Evolutionary conservation across 2,329 filamentous ascomycete species (phyloP), one percentile per base, ranked within the genome.

Genomic region (Triangularia setosa): DNA sequence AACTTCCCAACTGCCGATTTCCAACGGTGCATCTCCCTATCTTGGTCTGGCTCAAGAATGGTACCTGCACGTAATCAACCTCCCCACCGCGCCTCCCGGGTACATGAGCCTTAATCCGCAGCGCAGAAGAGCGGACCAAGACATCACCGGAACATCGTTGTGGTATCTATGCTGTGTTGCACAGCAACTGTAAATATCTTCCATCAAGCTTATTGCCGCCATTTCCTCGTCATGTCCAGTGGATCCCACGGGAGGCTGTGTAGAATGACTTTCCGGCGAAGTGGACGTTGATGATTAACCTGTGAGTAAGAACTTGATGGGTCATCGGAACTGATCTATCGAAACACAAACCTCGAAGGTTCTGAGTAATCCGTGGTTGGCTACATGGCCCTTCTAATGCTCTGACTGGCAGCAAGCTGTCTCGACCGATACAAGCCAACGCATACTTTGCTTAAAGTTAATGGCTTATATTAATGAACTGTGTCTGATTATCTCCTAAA

Each of bases 91-190:
- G 57, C 57, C 57, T 25, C 33, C 23, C 35, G 16, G 30, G 30
- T 35, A 35, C 57, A 59, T 59, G 35, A 59, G 57, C 57, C 57
- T 59, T 48, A 44, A 25, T 48, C 21, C 21, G 35, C 12, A 53
- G 24, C n/a, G 58, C 58, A 60, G 58, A 60, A 60, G 40, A 60
- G 58, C 58, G 58, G 58, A 48, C 18, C 40, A 48, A 21, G 40
- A 53, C 55, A 21, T 12, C 28, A 21, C 18, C 30, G 14, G 11
- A n/a, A 8, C 27, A 23, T 14, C 33, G 55, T 58, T 21, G 7
- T 35, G 28, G 28, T 21, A 58, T 35, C 28, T 35, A 21, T 58
- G 55, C 28, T 58, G 23, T 55, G 53, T 28, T 58, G 24, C 55
- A 58, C 55, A 18, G 27, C 6, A 58, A 58, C 40, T 48, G 18